These are phyloP conservation scores for Rhynchospora tenuis DNA, from an alignment of 176 grass and related monocot genomes.

Conservation along the genomic window DNA sequence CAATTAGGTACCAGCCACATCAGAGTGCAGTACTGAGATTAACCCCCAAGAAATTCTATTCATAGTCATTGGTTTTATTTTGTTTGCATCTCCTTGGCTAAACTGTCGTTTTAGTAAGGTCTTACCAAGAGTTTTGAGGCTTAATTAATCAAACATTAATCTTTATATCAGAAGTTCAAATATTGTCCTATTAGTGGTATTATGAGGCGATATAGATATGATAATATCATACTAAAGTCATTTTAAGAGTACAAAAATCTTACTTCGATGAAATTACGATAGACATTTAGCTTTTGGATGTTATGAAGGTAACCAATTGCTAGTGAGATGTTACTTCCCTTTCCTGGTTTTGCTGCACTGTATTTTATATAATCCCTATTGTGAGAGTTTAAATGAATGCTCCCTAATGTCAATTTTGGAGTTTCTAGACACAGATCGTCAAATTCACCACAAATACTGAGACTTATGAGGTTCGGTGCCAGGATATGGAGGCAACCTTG, in stretches of 20 bases:
- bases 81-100: not conserved
- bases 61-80: too few species aligned
- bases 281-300: slow-evolving; percentile 29
- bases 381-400: not conserved
- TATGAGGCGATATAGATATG: too few species aligned
- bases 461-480: slow-evolving; percentile 32
- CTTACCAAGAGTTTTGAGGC: too few species aligned
- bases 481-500: slow-evolving; percentile 30
- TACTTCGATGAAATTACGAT: slow-evolving; percentile 9
- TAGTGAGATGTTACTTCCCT: slow-evolving; percentile 24
- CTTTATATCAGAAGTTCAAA: not conserved
- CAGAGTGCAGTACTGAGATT: too few species aligned
- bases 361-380: not conserved
- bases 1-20: too few species aligned
- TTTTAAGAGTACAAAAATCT: slow-evolving; percentile 7
- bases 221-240: not conserved
- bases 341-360: slow-evolving; percentile 1
- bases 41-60: too few species aligned
- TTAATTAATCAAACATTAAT: too few species aligned
- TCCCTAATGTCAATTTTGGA: slow-evolving; percentile 23
- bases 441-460: slow-evolving; percentile 30
- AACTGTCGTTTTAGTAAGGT: not conserved
- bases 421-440: slow-evolving; percentile 23
- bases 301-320: slow-evolving; percentile 25
- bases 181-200: not conserved